Conservation (phyloP, 129 eudicot species). For the sunflower (Helianthus annuus) region DNA sequence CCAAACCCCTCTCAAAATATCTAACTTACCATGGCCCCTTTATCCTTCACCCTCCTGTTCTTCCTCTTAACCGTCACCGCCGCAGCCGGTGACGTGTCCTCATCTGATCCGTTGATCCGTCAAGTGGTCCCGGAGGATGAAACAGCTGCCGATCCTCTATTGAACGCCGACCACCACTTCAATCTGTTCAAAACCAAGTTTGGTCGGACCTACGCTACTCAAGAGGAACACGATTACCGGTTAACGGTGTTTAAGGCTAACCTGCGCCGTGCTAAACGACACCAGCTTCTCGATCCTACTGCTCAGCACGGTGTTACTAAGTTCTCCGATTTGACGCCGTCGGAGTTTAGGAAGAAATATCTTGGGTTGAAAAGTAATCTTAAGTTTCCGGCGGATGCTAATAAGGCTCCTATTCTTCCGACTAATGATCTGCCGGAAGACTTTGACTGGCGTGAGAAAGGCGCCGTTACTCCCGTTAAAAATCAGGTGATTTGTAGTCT, state of each 20-base stretch:
- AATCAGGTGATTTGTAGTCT: conserved; percentile 29
- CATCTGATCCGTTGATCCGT: conserved; percentile 60
- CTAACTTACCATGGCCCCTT: conserved; percentile 15
- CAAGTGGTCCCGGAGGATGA: conserved; percentile 61
- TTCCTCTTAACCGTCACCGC: conserved; percentile 28
- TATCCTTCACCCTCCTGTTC: conserved; percentile 28
- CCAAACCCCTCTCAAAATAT: not conserved
- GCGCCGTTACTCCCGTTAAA: conserved; percentile 15
- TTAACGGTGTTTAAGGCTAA: conserved; percentile 67
- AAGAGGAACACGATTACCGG: conserved; percentile 76
- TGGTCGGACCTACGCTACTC: conserved; percentile 50
- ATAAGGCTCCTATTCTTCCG: conserved; percentile 59
- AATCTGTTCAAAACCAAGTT: conserved; percentile 66
- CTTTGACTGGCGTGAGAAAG: conserved; percentile 5
- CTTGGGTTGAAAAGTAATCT: conserved; percentile 52
- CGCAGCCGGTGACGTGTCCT: conserved; percentile 7
- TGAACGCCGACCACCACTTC: conserved; percentile 86
- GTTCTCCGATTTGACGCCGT: conserved; percentile 81
- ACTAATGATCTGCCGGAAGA: conserved; percentile 7
- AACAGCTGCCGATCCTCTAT: conserved; percentile 40
- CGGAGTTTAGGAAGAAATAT: conserved; percentile 59
- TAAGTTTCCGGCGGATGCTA: conserved; percentile 64
- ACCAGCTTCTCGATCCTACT: conserved; percentile 78
- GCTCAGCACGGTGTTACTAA: conserved; percentile 86
- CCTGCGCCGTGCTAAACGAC: conserved; percentile 81